phyloP scores from a whole-genome alignment of 2,329 filamentous ascomycete species.

The Calonectria pauciramosa region DNA sequence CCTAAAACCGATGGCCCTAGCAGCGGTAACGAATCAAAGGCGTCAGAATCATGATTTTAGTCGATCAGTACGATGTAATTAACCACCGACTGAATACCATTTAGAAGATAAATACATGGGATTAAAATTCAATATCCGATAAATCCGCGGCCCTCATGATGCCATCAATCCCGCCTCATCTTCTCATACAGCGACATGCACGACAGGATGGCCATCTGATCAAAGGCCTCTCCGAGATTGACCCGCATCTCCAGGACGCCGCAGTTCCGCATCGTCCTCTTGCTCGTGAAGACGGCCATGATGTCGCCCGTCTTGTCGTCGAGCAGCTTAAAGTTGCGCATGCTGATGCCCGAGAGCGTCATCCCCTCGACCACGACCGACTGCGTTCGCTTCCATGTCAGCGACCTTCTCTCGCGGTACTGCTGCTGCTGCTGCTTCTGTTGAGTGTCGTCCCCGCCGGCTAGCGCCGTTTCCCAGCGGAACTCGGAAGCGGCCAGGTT shows the following conservation, averaged over 20 bases:
- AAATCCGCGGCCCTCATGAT: background rate
- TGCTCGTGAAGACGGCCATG: constrained; percentile 31
- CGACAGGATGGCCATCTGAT: constrained; percentile 32
- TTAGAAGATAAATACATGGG: background rate
- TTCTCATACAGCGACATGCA: constrained; percentile 32
- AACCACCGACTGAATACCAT: background rate
- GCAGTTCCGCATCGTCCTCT: constrained; percentile 5
- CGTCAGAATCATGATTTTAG: background rate
- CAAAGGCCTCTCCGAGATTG: constrained; percentile 28
- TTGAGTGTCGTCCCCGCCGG: background rate
- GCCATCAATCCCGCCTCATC: constrained; percentile 15
- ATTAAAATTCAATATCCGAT: background rate
- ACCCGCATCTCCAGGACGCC: constrained; percentile 36
- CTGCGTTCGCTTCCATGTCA: constrained; percentile 34
- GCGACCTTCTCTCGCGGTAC: constrained; percentile 14
- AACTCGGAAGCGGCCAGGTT: constrained; percentile 20
- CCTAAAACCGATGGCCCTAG: background rate
- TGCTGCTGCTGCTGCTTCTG: background rate
- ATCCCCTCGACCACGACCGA: constrained; percentile 23
- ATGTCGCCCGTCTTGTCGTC: constrained; percentile 25
- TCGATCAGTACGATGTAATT: background rate
- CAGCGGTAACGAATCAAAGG: background rate
- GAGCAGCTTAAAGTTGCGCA: constrained; percentile 31
- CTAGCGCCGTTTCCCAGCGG: constrained; percentile 12
- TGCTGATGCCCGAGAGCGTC: background rate